Evolutionary conservation across 2,329 filamentous ascomycete genomes (phyloP), one percentile per base, ranked within the genome.

Genomic region (Aspergillus pseudotamarii): DNA sequence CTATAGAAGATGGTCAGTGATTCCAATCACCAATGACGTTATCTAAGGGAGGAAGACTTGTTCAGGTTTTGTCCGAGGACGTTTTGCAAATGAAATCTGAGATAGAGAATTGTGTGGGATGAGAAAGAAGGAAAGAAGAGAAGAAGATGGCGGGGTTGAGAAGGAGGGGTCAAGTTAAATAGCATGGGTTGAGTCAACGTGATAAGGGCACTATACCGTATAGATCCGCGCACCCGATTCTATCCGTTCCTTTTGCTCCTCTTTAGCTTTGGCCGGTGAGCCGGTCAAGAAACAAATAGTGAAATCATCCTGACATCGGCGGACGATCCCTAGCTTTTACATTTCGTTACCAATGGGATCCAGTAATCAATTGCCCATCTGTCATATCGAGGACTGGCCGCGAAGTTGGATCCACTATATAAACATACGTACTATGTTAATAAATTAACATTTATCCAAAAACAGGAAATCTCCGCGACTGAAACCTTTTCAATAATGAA

Each of bases 161-260:
- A 66, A 64, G 67, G 68, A 64, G 66, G 68, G 59, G 32, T 73
- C 64, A 81, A 85, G 32, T 79, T 75, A 64, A 85, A 36, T 54
- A 54, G 30, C 50, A 32, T 16, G 28, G 14, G 50, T 36, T 53
- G 26, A 53, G 51, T 54, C 51, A 54, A 54, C 51, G 51, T 50
- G 46, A 50, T 50, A 50, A 28, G 12, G 30, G n/a, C 51, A 54
- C 51, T 54, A 54, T 36, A 43, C 51, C 58, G 45, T 43, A 53
- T 41, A 34, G 53, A 50, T 50, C 46, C 4, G 14, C 19, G 28
- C 16, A 12, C 62, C 63, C 63, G 59, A 57, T 28, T 60, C 53
- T 58, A 43, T 61, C 63, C 63, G 63, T 1, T 26, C 11, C 32
- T 38, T 38, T 21, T 38, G 14, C 32, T 41, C 32, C 19, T 55